Conservation (phyloP, 495 filamentous ascomycete genomes). For the Penicilliopsis zonata region DNA sequence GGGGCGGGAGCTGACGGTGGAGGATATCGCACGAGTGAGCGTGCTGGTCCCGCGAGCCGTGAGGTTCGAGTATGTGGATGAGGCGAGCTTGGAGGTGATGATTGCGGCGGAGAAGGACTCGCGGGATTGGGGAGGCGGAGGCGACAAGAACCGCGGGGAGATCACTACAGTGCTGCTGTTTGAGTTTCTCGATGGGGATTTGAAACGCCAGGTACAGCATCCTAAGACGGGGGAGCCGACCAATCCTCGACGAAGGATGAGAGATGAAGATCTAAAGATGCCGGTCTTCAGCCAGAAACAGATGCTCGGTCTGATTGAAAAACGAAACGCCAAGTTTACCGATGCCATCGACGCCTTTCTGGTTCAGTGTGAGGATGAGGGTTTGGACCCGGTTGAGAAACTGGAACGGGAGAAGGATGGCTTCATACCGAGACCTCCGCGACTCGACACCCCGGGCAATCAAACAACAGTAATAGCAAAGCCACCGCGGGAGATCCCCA, state of each 20-base stretch:
- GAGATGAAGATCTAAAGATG: slow-evolving; percentile 80
- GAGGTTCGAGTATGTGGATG: slow-evolving; percentile 78
- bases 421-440: slow-evolving; percentile 36
- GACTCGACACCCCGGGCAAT: slow-evolving; percentile 39
- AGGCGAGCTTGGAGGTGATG: slow-evolving; percentile 66
- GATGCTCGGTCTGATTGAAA: slow-evolving; percentile 83
- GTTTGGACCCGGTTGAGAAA: slow-evolving; percentile 53
- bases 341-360: slow-evolving; percentile 70
- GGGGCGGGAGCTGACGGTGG: slow-evolving; percentile 46
- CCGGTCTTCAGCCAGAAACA: slow-evolving; percentile 88
- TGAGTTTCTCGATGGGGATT: slow-evolving; percentile 84
- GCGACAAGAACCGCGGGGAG: slow-evolving; percentile 13
- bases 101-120: slow-evolving; percentile 42
- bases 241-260: slow-evolving; percentile 48
- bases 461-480: slow-evolving; percentile 13
- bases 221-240: slow-evolving; percentile 59
- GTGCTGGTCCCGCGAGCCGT: slow-evolving; percentile 64
- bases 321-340: slow-evolving; percentile 74
- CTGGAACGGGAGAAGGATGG: slow-evolving; percentile 36
- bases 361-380: slow-evolving; percentile 53
- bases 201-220: slow-evolving; percentile 66
- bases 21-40: slow-evolving; percentile 75
- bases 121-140: slow-evolving; percentile 11
- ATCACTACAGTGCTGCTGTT: slow-evolving; percentile 55
- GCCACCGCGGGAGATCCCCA: slow-evolving; percentile 59